Evolutionary conservation across 2,329 filamentous ascomycete species (phyloP).

Genomic region (Trichoderma koningii): DNA sequence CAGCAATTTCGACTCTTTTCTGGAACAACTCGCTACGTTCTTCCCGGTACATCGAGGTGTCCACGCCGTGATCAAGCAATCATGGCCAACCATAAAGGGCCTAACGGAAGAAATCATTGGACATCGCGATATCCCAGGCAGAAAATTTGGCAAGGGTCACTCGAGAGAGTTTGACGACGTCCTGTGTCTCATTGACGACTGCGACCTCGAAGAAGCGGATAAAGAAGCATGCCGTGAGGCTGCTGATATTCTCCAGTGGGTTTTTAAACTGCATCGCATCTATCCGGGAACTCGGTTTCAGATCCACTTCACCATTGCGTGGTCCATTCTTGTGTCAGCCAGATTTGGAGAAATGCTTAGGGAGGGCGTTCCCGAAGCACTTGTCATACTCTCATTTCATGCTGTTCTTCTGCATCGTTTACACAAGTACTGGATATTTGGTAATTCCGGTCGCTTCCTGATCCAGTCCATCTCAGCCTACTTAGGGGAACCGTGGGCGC

Average conservation of each 20-base stretch:
- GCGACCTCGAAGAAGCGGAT: neutral
- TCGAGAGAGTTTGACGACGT: neutral
- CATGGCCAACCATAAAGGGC: conserved; percentile 31
- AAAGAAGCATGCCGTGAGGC: conserved; percentile 27
- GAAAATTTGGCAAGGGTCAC: neutral
- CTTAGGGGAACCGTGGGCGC: conserved; percentile 11
- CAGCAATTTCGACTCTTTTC: conserved; percentile 37
- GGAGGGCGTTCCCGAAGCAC: conserved; percentile 43
- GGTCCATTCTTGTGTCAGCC: conserved; percentile 28
- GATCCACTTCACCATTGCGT: conserved; percentile 29
- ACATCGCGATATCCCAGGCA: neutral
- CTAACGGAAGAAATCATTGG: neutral
- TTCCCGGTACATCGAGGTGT: conserved; percentile 42
- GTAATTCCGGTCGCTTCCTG: conserved; percentile 24
- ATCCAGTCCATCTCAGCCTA: conserved; percentile 13
- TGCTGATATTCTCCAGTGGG: conserved; percentile 27
- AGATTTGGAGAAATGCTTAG: conserved; percentile 43
- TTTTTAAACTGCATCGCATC: conserved; percentile 26
- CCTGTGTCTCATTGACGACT: neutral
- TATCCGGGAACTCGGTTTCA: neutral
- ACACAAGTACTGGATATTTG: conserved; percentile 41
- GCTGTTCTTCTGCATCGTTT: conserved; percentile 45
- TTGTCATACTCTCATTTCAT: conserved; percentile 46
- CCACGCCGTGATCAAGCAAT: conserved; percentile 35
- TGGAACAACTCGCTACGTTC: conserved; percentile 39